A percentile compares a stretch with the other conserved stretches of the same genome.
Conservation (phyloP, 208 protist genomes). For the Trypanosoma cruzi region DNA sequence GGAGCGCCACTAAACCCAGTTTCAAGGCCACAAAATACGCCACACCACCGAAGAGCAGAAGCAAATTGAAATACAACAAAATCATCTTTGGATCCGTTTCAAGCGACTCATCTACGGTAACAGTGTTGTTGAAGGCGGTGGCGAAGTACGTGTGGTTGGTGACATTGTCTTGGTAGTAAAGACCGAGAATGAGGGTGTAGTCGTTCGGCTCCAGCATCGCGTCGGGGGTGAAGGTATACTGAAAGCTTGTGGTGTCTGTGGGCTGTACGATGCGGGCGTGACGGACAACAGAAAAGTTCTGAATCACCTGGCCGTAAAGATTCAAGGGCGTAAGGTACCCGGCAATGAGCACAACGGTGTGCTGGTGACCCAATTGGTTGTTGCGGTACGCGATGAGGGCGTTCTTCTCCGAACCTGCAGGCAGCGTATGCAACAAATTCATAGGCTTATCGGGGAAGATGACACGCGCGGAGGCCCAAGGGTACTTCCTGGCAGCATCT, state of each 20-base stretch:
- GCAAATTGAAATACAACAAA: conserved; percentile 82
- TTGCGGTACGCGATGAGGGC: conserved; percentile 75
- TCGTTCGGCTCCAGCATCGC: conserved; percentile 67
- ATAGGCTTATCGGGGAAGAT: conserved; percentile 60
- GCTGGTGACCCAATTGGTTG: conserved; percentile 31
- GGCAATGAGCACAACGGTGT: conserved; percentile 59
- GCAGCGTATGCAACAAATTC: conserved; percentile 41
- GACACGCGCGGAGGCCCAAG: conserved; percentile 28
- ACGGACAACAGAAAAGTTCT: conserved; percentile 91
- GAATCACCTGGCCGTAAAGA: conserved; percentile 46
- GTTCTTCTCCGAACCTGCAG: conserved; percentile 45
- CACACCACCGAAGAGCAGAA: conserved; percentile 53
- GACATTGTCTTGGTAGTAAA: conserved; percentile 67
- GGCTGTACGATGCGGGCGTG: conserved; percentile 64
- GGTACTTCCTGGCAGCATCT: conserved; percentile 4
- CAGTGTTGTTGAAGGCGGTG: conserved; percentile 74
- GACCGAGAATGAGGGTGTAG: conserved; percentile 83
- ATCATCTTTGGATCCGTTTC: conserved; percentile 81
- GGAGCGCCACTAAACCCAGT: conserved; percentile 52
- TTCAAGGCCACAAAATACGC: conserved; percentile 52
- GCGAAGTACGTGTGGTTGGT: conserved; percentile 73
- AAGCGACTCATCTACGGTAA: conserved; percentile 65
- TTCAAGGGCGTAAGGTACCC: conserved; percentile 55
- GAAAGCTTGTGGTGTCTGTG: conserved; percentile 71
- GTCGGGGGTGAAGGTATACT: conserved; percentile 82